phyloP scores from a whole-genome alignment of 2,329 filamentous ascomycete species.

The Huntiella bhutanensis region DNA sequence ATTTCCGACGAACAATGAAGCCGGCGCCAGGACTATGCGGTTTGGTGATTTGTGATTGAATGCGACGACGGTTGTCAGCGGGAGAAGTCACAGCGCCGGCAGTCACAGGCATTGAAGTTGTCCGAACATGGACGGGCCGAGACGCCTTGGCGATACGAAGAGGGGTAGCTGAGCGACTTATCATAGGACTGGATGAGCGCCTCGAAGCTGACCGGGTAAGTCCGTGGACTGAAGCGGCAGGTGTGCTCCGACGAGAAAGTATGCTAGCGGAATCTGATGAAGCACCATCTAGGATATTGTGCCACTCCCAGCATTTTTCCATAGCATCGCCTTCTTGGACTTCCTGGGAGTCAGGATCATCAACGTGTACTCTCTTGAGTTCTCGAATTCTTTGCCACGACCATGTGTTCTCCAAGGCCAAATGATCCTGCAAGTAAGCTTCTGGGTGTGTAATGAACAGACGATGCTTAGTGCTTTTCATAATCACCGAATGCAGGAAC shows the following conservation, averaged over 20 bases:
- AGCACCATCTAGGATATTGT: slow-evolving; percentile 42
- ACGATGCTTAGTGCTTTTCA: slow-evolving; percentile 48
- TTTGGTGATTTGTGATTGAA: slow-evolving; percentile 4
- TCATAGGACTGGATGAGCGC: slow-evolving; percentile 18
- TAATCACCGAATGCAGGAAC: slow-evolving; percentile 54
- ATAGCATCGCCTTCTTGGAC: slow-evolving; percentile 42
- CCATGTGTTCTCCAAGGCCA: slow-evolving; percentile 38
- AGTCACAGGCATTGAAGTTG: slow-evolving; percentile 31
- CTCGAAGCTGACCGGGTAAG: slow-evolving; percentile 17
- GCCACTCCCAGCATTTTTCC: slow-evolving; percentile 50
- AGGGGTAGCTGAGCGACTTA: slow-evolving; percentile 24
- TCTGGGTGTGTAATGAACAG: slow-evolving; percentile 60
- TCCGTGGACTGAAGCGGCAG: not conserved
- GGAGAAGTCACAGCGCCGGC: not conserved
- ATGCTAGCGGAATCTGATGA: not conserved
- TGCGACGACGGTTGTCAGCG: slow-evolving; percentile 2
- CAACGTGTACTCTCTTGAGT: slow-evolving; percentile 36
- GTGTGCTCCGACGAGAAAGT: not conserved
- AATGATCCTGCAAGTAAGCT: slow-evolving; percentile 49
- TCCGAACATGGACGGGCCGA: slow-evolving; percentile 29
- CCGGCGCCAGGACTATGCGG: not conserved
- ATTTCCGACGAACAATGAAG: slow-evolving; percentile 18
- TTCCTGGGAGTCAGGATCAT: slow-evolving; percentile 23
- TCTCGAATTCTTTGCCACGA: slow-evolving; percentile 52
- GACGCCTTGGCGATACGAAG: slow-evolving; percentile 24